Conservation (phyloP, 805 yeast genomes). For the Nakazawaea holstii region DNA sequence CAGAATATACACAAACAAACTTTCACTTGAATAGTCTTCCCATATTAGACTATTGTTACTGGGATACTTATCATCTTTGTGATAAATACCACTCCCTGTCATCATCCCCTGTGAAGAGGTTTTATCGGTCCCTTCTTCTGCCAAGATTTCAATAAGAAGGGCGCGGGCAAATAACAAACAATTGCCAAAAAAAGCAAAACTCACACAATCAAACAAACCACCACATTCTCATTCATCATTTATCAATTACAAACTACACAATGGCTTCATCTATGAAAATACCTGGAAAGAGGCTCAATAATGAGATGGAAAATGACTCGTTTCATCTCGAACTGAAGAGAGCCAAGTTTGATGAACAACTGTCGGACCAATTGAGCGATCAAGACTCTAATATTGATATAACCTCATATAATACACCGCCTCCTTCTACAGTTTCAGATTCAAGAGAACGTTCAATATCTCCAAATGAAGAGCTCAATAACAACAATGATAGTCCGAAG, state of each 20-base stretch:
- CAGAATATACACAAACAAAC: too few relatives aligned
- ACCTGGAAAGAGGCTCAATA: conserved; percentile 6
- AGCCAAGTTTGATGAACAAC: neutral
- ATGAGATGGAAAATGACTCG: neutral
- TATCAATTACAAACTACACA: neutral
- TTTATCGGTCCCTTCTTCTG: neutral
- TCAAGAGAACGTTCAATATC: conserved; percentile 8
- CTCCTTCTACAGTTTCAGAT: conserved; percentile 7
- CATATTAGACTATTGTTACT: too few relatives aligned
- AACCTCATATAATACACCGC: conserved; percentile 8
- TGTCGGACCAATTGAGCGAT: neutral
- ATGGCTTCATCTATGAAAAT: neutral
- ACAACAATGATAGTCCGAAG: neutral
- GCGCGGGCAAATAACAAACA: too few relatives aligned
- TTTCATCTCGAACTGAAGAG: neutral
- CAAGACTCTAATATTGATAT: neutral
- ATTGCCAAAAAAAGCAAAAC: neutral
- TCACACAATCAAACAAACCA: neutral
- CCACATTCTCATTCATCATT: neutral
- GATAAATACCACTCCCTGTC: neutral
- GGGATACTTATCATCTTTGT: too few relatives aligned
- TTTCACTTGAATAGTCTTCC: too few relatives aligned
- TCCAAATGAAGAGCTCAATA: conserved; percentile 4
- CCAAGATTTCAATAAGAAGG: too few relatives aligned
- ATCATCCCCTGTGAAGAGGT: neutral